Evolutionary conservation across 2,329 filamentous ascomycete genomes (phyloP), one percentile per base, ranked within the genome.

Genomic region (Alternaria angustiovoidea): DNA sequence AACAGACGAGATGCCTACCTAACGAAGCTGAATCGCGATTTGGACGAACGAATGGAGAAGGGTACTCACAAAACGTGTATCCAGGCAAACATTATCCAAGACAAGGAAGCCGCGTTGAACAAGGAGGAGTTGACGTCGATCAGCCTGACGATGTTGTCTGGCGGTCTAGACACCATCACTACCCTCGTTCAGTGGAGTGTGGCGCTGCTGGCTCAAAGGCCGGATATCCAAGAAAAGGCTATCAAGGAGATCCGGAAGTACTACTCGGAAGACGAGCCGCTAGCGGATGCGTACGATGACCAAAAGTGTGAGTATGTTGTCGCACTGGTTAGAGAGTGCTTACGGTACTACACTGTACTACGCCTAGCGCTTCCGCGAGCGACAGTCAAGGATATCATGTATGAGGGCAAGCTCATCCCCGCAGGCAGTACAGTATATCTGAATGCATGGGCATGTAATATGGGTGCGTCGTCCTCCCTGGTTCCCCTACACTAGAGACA

Each of bases 401-500:
- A 89, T 59, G 75, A 88, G 9, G 86, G 84, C 18, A 82, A 83
- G 32, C 71, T 82, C 6, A 88, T 90, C 41, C 88, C 88, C 1
- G 84, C 85, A 44, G 87, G 87, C 0, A 89, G 87, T 1, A 85
- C 89, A 0, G 82, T 89, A 36, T 90, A 89, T 72, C 77, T 90
- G 26, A 91, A 90, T 59, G 86, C 87, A 0, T 90, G 87, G 88
- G 87, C 87, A 3, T 90, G 88, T 68, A 90, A 90, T 62, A 89
- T 88, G 86, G 87, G 86, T 87, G 78, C 70, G 86, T 86, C 77
- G 69, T 81, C 74, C 26, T 30, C n/a, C n/a, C 16, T 38, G 16
- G 1, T 32, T 30, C 24, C 20, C 12, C 14, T 16, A 22, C 32
- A 42, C 11, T 1, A 5, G 7, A 44, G 39, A 34, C 32, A 24